Base-by-base conservation (phyloP, 83 land plant species). In the Picea abies region DNA sequence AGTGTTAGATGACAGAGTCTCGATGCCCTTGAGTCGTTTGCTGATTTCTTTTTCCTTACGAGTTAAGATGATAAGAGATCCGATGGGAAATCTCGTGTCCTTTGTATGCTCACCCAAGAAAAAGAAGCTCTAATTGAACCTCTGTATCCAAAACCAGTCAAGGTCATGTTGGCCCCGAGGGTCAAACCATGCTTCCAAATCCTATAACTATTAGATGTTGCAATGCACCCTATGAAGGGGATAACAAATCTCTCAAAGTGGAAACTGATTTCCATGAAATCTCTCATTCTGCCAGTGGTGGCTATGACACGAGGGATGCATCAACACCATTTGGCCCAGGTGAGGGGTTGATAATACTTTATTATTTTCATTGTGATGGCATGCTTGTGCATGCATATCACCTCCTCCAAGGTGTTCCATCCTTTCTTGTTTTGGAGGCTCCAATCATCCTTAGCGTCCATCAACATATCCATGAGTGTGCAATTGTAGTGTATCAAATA, bases 281-380 rank as follows among this genome's bases (percentile, higher is more conserved):
- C 92, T 4, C 90, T 88, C 73, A 92, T 90, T 15, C 94, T 80
- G 5, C 84, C 37, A 15, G 85, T 82, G 22, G 92, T 87, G 19
- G 89, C 84, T n/a, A 92, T 79, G 78, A 92, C 83, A 1, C 92
- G 64, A 2, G 94, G 94, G 23, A 92, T 87, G 15, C 90, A 63
- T 1, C 94, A 90, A 63, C 94, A 92, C 94, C 92, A 90, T 81
- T 92, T 92, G 20, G 92, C 92, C 94, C 94, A 92, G 22, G 92
- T 87, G 23, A 92, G 86, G 16, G 92, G 94, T 83, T 90, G 94
- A 82, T 92, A 90, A 52, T 92, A 89, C 22, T 90, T 78, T 0
- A 90, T 89, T 64, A 92, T 90, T 60, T 83, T 84, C 90, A 85
- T 82, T 17, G 94, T 90, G 17, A 90, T 86, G 56, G 84, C 4